Conservation (phyloP, 1,284 basidiomycete genomes). For the Malassezia restricta region DNA sequence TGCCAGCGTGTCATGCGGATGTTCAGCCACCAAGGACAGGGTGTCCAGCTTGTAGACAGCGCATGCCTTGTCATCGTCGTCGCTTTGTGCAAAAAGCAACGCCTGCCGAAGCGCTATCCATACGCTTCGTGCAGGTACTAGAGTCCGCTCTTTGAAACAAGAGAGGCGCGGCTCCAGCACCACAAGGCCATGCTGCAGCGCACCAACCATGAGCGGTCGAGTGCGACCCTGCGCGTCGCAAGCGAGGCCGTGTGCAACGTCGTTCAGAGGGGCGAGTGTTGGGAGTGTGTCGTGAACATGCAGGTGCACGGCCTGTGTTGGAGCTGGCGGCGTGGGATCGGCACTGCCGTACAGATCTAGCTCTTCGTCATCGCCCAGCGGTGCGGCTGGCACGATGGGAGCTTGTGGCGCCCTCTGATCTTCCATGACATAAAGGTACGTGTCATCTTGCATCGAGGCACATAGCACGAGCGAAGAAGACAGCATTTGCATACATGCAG, state of each 20-base stretch:
- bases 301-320: not conserved
- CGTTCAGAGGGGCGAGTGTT: constrained; percentile 1
- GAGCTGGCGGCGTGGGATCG: not conserved
- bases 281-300: constrained; percentile 1
- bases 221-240: not conserved
- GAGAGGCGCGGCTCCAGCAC: constrained; percentile 9
- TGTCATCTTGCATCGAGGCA: constrained; percentile 8
- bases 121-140: constrained; percentile 10
- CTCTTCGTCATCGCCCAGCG: constrained; percentile 47
- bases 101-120: not conserved
- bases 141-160: not conserved
- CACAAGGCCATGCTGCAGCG: not conserved
- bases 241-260: constrained; percentile 2
- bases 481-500: constrained; percentile 1
- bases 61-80: constrained; percentile 4
- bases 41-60: no score
- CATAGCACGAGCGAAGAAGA: constrained; percentile 2
- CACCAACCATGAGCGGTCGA: not conserved
- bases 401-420: not conserved
- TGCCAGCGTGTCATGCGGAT: not conserved
- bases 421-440: constrained; percentile 6
- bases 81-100: not conserved
- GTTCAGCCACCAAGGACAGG: no score
- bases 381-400: not conserved
- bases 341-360: constrained; percentile 40